Conservation (phyloP, 1,284 basidiomycete genomes). For the Tilletia walkeri region DNA sequence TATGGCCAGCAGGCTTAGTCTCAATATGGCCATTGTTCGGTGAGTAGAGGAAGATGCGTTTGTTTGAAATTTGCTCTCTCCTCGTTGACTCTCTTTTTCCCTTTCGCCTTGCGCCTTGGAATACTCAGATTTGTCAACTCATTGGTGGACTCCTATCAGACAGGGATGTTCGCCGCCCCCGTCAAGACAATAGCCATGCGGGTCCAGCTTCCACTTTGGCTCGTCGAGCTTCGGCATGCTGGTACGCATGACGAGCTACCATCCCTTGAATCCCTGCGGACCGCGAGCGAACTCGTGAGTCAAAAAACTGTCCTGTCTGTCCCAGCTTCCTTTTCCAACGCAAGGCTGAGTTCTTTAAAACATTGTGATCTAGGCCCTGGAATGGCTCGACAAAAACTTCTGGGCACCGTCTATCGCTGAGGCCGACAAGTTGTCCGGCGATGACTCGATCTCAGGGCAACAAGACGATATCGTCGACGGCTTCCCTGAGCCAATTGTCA, state of each 20-base stretch:
- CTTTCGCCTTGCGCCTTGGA: conserved; percentile 43
- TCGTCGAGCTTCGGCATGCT: conserved; percentile 91
- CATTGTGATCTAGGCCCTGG: conserved; percentile 25
- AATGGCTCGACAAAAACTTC: conserved; percentile 44
- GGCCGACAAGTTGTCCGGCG: background rate
- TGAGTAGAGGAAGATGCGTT: background rate
- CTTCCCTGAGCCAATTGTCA: background rate
- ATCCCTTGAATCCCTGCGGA: conserved; percentile 73
- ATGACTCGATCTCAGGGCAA: background rate
- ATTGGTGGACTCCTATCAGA: conserved; percentile 82
- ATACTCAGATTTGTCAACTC: conserved; percentile 70
- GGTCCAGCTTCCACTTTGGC: conserved; percentile 78
- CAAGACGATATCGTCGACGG: background rate
- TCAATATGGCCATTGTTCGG: conserved; percentile 11
- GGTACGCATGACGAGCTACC: conserved; percentile 95
- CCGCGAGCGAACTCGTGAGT: conserved; percentile 63
- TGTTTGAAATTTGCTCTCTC: background rate
- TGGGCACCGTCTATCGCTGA: conserved; percentile 31
- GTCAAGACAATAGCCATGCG: conserved; percentile 84
- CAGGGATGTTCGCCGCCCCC: conserved; percentile 72
- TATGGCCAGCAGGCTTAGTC: conserved; percentile 12
- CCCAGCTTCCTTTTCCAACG: background rate
- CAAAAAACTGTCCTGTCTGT: background rate
- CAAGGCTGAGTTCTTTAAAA: background rate
- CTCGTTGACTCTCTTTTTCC: conserved; percentile 19